Conservation (phyloP, 2,329 filamentous ascomycete species). For the Colletotrichum costaricense region DNA sequence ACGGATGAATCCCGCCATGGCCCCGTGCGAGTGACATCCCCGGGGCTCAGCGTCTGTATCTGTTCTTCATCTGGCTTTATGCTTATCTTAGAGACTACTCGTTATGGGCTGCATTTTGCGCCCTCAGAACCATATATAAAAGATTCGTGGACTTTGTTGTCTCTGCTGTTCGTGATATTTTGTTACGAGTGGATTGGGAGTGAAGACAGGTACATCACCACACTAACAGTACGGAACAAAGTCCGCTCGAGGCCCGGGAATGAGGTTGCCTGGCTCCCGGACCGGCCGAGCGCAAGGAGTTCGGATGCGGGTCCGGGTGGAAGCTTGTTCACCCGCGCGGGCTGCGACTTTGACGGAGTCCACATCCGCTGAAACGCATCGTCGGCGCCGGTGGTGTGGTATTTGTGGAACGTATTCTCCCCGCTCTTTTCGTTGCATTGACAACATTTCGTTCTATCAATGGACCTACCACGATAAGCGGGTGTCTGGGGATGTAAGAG, state of each 20-base stretch:
- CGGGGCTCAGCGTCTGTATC: constrained; percentile 26
- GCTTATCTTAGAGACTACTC: constrained; percentile 16
- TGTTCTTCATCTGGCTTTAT: constrained; percentile 24
- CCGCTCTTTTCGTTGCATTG: not conserved
- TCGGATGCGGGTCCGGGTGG: not conserved
- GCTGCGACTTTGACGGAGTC: not conserved
- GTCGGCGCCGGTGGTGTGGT: not conserved
- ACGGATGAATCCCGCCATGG: constrained; percentile 1
- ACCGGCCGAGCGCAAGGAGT: constrained; percentile 13
- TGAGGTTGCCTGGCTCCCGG: constrained; percentile 18
- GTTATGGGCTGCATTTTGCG: constrained; percentile 9
- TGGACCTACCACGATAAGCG: too few species aligned
- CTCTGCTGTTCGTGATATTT: not conserved
- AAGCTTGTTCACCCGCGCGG: constrained; percentile 1
- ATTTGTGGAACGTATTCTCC: not conserved
- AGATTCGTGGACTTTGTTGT: not conserved
- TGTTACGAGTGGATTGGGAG: not conserved
- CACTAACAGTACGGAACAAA: not conserved
- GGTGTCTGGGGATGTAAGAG: too few species aligned
- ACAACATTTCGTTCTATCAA: not conserved
- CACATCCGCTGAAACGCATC: not conserved
- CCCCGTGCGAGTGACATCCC: constrained; percentile 33
- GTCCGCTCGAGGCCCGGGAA: constrained; percentile 6
- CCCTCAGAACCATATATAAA: constrained; percentile 22
- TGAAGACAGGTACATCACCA: not conserved